Base-by-base conservation (phyloP, 2,329 filamentous ascomycete species). In the Diplodia sapinea region DNA sequence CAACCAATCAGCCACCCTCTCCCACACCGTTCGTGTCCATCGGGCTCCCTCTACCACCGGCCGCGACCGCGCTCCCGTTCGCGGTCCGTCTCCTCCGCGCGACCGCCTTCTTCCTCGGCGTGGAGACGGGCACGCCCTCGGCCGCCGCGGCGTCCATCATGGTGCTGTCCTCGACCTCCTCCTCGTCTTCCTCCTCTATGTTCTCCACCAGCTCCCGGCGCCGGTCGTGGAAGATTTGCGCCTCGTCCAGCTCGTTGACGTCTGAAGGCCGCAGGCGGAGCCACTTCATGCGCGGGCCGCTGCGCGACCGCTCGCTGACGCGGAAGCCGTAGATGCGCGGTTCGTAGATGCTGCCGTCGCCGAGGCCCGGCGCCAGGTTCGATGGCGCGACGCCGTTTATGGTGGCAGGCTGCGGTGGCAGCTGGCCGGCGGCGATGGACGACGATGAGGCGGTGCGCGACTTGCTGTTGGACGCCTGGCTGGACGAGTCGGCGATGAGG, bases 231-330 rank as follows among this genome's bases (percentile, higher is more conserved):
- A 79, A 84, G 54, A 79, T 73, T 67, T 76, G 75, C 69, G 79
- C 79, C 80, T 99, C 95, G 76, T 99, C 93, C 61, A 98, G 83
- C 73, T 96, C 91, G 52, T 85, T 89, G 66, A 97, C 84, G 74
- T 97, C 88, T 15, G 84, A 83, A 0, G 95, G 95, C 76, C 93
- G 91, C 79, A 91, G 89, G 72, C 95, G 88, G 73, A 99, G 82
- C 95, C 95, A 99, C 77, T 94, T 93, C 95, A 99, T 99, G 69
- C 95, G 87, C 13, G 95, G 95, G 0, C 95, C 95, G 29, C 92
- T 93, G 72, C 91, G 88, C 51, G 95, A 92, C 68, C 94, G 86
- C 79, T 98, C 95, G 20, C 92, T 94, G 26, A 99, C 95, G 70
- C 91, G 88, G 83, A 99, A 99, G 33, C 95, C 95, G 80, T 98